A percentile compares a stretch with the other conserved stretches of the same genome.
phyloP scores from a whole-genome alignment of 2,329 filamentous ascomycete genomes.

The Fusarium fujikuroi region DNA sequence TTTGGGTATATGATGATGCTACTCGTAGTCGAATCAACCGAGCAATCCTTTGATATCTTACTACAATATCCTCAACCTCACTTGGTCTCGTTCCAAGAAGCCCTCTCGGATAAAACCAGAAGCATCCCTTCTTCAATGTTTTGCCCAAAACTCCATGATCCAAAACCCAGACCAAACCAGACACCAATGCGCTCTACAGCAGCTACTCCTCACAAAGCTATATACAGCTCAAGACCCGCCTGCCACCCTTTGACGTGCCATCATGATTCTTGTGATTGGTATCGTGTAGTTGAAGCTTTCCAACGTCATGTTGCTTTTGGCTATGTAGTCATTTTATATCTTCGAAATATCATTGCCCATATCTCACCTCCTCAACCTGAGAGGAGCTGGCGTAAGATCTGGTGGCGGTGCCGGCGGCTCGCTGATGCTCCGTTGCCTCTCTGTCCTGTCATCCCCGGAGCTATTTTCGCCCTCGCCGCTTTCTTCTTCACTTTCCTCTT shows the following conservation, averaged over 20 bases:
- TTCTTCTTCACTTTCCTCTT: slow-evolving; percentile 52
- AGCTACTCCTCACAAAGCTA: slow-evolving; percentile 13
- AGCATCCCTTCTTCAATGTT: slow-evolving; percentile 11
- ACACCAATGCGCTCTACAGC: slow-evolving; percentile 8
- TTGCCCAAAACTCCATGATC: slow-evolving; percentile 32
- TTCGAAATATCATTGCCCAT: neutral
- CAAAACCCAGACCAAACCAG: slow-evolving; percentile 6
- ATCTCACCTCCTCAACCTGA: slow-evolving; percentile 47
- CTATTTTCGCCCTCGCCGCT: slow-evolving; percentile 58
- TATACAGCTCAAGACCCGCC: slow-evolving; percentile 25
- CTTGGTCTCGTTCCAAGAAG: slow-evolving; percentile 2
- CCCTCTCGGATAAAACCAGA: neutral
- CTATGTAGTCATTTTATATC: slow-evolving; percentile 9
- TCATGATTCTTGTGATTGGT: slow-evolving; percentile 33
- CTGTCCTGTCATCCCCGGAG: slow-evolving; percentile 65
- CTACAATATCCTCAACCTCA: slow-evolving; percentile 7
- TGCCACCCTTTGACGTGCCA: neutral
- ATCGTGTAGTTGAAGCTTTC: slow-evolving; percentile 32
- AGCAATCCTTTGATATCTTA: neutral
- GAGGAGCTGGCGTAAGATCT: slow-evolving; percentile 50
- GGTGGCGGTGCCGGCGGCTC: slow-evolving; percentile 52
- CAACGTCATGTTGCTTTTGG: slow-evolving; percentile 19
- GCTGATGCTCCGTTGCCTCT: slow-evolving; percentile 66
- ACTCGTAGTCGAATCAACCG: neutral
- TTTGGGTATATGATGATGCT: neutral